Evolutionary conservation across 495 filamentous ascomycete species (phyloP), one percentile per base, ranked within the genome.

Genomic region (Hypoxylon intermedium): DNA sequence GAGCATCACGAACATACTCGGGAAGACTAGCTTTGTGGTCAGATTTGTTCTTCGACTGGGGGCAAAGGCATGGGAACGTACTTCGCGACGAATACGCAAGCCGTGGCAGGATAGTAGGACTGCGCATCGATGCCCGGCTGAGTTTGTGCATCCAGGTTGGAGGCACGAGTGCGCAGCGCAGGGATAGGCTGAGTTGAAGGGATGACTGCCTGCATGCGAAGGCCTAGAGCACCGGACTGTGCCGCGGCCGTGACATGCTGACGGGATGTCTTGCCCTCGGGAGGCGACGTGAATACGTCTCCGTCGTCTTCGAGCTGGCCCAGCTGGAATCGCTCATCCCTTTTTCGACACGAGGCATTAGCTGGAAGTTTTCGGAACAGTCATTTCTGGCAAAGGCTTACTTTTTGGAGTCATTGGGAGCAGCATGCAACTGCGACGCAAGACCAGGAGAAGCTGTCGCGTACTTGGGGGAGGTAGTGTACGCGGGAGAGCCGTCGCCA

Each of bases 31-130:
- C 51, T 15, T 13, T 12, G 5, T 24, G 19, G 31, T 65, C 23
- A 58, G 60, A 42, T 26, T 26, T 1, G 11, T 12, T 48, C 3
- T 30, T n/a, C 19, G 1, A 9, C n/a, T 24, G 58, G 19, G 24
- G 26, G 20, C 26, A n/a, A 1, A 31, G 12, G 7, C 9, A 44
- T 18, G 18, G 18, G 20, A 15, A 79, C 81, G 74, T 75, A 86
- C 85, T 88, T 88, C 7, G 85, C 85, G 38, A 87, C 83, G 55
- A 88, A 87, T 12, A 87, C 76, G 58, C 85, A 87, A 53, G 81
- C 78, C 24, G 73, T 75, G 2, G 83, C 73, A 5, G 79, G 79
- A 42, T 82, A 84, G 41, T 82, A 67, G 5, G 72, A 73, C 58
- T 87, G 85, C n/a, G 83, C 84, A n/a, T 79, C 71, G 48, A 72